phyloP scores from a whole-genome alignment of 208 protist genomes.

The Acanthamoeba lugdunensis region DNA sequence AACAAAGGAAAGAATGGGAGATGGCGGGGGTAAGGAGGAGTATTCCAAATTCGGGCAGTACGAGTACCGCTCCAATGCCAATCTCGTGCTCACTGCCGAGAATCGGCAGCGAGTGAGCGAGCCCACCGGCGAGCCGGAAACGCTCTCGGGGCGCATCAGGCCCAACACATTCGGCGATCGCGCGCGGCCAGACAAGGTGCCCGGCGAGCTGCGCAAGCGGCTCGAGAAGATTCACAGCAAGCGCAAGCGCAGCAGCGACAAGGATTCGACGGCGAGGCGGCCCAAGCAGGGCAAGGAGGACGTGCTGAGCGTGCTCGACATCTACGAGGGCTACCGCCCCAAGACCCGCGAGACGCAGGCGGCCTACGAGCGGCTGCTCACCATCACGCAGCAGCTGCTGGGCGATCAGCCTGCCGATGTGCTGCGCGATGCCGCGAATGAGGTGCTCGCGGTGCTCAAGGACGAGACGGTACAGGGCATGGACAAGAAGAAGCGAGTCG shows the following conservation, averaged over 20 bases:
- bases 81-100: conserved; percentile 81
- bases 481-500: conserved; percentile 82
- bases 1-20: not conserved
- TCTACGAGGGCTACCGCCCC: conserved; percentile 82
- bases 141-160: conserved; percentile 71
- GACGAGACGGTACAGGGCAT: conserved; percentile 81
- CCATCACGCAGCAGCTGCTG: conserved; percentile 84
- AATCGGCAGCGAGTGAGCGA: conserved; percentile 74
- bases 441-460: conserved; percentile 90
- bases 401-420: conserved; percentile 90
- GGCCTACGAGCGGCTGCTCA: conserved; percentile 87
- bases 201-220: conserved; percentile 36
- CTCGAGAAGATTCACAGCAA: conserved; percentile 66
- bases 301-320: conserved; percentile 66
- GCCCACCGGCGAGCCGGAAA: conserved; percentile 81
- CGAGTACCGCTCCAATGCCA: conserved; percentile 77
- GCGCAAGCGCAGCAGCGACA: not conserved
- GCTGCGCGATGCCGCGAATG: conserved; percentile 88
- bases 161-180: conserved; percentile 62
- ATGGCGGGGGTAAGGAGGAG: not conserved
- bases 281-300: not conserved
- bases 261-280: not conserved
- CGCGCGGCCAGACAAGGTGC: conserved; percentile 39
- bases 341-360: conserved; percentile 88
- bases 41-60: conserved; percentile 66